Percentiles rank a stretch among this genome's conserved stretches.
Evolutionary conservation across 2,329 filamentous ascomycete genomes (phyloP).

Genomic region (Hansfordia pulvinata): DNA sequence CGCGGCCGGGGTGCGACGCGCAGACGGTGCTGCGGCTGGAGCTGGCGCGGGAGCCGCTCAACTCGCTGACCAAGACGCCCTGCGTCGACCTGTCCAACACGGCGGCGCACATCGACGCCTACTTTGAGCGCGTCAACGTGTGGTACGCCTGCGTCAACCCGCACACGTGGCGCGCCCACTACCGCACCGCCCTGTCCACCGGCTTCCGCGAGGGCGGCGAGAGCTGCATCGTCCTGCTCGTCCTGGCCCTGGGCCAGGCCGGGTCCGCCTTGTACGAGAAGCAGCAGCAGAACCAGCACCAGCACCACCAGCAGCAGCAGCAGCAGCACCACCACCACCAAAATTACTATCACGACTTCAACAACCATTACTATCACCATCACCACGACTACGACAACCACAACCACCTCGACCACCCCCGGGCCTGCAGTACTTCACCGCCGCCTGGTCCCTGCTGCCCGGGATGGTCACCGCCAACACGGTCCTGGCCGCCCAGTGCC

Average conservation of each 20-base stretch:
- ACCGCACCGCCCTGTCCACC: slow-evolving; percentile 60
- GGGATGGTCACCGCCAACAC: slow-evolving; percentile 70
- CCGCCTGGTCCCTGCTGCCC: slow-evolving; percentile 66
- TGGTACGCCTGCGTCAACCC: slow-evolving; percentile 83
- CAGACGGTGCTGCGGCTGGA: slow-evolving; percentile 73
- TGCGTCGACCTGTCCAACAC: slow-evolving; percentile 63
- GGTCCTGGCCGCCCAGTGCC: slow-evolving; percentile 66
- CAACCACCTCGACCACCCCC: slow-evolving; percentile 57
- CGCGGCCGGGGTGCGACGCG: slow-evolving; percentile 64
- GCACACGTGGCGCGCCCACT: slow-evolving; percentile 65
- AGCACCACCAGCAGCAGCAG: too few species aligned
- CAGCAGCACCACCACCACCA: too few species aligned
- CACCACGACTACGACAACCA: too few species aligned
- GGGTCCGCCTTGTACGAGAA: too few species aligned
- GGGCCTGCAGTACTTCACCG: slow-evolving; percentile 66
- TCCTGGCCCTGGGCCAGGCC: slow-evolving; percentile 65
- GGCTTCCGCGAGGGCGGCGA: slow-evolving; percentile 69
- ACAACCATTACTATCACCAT: too few species aligned
- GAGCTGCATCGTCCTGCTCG: slow-evolving; percentile 69
- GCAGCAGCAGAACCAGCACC: too few species aligned
- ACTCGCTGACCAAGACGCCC: slow-evolving; percentile 48
- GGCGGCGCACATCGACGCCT: slow-evolving; percentile 61
- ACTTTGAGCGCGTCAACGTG: slow-evolving; percentile 69
- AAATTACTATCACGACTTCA: too few species aligned
- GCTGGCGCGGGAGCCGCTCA: slow-evolving; percentile 65